Base-by-base conservation (phyloP, 345 rosid genomes). In the Aquilaria yunnanensis region DNA sequence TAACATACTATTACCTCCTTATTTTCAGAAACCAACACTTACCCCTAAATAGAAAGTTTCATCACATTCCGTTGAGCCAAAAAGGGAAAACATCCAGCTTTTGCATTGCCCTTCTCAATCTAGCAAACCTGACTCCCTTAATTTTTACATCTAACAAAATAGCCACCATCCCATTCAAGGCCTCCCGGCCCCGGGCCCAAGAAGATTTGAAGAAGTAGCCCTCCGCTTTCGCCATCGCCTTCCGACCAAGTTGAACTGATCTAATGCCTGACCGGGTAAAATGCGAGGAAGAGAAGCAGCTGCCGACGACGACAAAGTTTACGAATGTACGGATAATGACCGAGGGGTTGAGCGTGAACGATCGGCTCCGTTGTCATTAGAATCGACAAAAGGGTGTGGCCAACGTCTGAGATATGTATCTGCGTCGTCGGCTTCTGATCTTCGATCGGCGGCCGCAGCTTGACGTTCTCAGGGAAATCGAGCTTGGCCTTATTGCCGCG, bases 401-500 rank as follows among this genome's bases (percentile, higher is more conserved):
- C n/a, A 43, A 80, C 70, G 74, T 65, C 66, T 0, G 85, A 77
- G 75, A 77, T 59, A 8, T 78, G 53, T 30, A 69, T 59, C 50
- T 72, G 77, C 51, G 66, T 64, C 0, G 74, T 32, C 41, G 66
- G 59, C 34, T 75, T 68, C 56, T 56, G 51, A 2, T 47, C 55
- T 3, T 69, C 31, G 0, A 83, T 34, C 3, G 78, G 70, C 58
- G 83, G 59, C 10, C 67, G 60, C 57, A 89, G 90, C 72, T 70
- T 82, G 58, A 87, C 98, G 64, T 92, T 87, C 62, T 92, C 96
- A 14, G 98, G 98, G 82, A 92, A 92, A 77, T 92, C 89, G 56
- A 92, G 96, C 65, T 92, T 92, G 67, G 98, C 98, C 68, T 87
- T 89, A 81, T 74, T 92, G 61, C 98, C 98, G 64, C 98, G 73